A percentile compares a stretch with the other conserved stretches of the same genome.
These are phyloP conservation scores for Sungouiozyma intestinalis DNA, from an alignment of 805 yeast genomes.

Conservation along the genomic window DNA sequence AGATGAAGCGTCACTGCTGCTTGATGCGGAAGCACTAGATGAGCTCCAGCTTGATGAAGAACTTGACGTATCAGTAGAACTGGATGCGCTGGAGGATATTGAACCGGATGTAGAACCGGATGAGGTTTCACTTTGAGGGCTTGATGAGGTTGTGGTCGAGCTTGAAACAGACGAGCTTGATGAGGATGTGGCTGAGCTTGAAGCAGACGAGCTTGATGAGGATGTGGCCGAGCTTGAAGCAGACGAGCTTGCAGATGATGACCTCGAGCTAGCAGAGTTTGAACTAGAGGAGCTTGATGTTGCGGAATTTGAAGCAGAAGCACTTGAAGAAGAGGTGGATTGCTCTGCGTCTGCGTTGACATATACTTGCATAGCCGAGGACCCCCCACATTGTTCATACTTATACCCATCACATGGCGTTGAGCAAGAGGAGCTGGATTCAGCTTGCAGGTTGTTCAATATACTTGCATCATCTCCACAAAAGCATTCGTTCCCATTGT, in stretches of 20 bases:
- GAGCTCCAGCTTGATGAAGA: background rate
- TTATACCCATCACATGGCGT: conserved; percentile 53
- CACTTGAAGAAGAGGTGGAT: conserved; percentile 1
- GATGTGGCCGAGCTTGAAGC: conserved; percentile 1
- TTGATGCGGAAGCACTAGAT: background rate
- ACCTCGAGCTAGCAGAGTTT: conserved; percentile 8
- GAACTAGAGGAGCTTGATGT: background rate
- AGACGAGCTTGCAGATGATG: background rate
- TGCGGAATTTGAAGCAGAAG: conserved; percentile 1
- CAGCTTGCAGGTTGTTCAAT: conserved; percentile 18
- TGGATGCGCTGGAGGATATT: too few relatives aligned
- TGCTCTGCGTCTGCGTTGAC: conserved; percentile 19
- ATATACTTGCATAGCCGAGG: conserved; percentile 37
- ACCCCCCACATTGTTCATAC: conserved; percentile 54
- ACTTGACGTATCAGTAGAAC: too few relatives aligned
- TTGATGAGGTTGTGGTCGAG: conserved; percentile 3
- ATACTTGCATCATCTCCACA: conserved; percentile 54
- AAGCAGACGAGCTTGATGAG: conserved; percentile 4
- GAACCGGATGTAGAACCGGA: too few relatives aligned
- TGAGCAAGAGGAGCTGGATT: conserved; percentile 35
- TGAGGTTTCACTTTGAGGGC: too few relatives aligned
- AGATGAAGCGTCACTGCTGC: conserved; percentile 2
- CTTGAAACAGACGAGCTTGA: conserved; percentile 1
- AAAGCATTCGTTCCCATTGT: conserved; percentile 48
- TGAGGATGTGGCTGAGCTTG: conserved; percentile 8